Percentiles rank a stretch among this genome's conserved stretches.
phyloP scores from a whole-genome alignment of 2,329 filamentous ascomycete species.

The Periconia macrospinosa region DNA sequence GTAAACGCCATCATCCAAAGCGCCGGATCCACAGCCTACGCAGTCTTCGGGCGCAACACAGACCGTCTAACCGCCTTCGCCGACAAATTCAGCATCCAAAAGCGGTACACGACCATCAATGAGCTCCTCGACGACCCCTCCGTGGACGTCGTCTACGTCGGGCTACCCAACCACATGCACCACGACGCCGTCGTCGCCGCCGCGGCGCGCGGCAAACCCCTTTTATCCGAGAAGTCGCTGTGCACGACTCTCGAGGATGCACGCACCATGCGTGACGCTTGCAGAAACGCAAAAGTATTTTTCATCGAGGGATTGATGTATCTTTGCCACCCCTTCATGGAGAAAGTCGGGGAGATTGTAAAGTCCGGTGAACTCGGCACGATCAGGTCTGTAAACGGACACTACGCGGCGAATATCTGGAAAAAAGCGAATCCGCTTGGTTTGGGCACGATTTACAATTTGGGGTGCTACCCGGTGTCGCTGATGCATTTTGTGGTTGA shows the following conservation, averaged over 20 bases:
- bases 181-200: neutral
- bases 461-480: neutral
- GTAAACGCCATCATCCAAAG: neutral
- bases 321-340: neutral
- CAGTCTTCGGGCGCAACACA: neutral
- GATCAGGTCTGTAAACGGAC: neutral
- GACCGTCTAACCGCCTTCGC: neutral
- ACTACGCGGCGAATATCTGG: neutral
- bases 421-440: neutral
- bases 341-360: neutral
- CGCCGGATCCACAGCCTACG: neutral
- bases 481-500: neutral
- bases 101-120: neutral
- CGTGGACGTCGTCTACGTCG: neutral
- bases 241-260: neutral
- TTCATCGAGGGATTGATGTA: neutral
- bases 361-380: neutral
- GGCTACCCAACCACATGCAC: neutral
- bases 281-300: neutral
- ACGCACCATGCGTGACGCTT: neutral
- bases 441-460: neutral
- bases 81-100: neutral
- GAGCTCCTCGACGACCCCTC: neutral
- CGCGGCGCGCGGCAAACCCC: neutral
- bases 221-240: neutral